These are phyloP conservation scores for Fusarium sp. DNA, from an alignment of 2,329 filamentous ascomycete genomes.

Conservation along the genomic window DNA sequence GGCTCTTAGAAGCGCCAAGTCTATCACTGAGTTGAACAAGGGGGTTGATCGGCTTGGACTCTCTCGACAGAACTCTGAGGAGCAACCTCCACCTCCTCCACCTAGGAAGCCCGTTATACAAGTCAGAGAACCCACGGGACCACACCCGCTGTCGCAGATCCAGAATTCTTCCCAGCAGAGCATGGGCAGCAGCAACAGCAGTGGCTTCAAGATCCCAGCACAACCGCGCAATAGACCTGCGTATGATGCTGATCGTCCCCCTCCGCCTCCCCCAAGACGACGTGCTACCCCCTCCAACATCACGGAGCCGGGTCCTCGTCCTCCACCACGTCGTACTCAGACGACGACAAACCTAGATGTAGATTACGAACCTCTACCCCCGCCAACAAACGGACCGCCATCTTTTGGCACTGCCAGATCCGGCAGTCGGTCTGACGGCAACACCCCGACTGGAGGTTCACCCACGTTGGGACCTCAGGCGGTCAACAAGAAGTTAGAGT, in stretches of 20 bases:
- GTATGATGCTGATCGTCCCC: slow-evolving; percentile 47
- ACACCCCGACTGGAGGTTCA: slow-evolving; percentile 50
- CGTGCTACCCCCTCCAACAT: slow-evolving; percentile 55
- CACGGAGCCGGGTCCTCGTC: slow-evolving; percentile 41
- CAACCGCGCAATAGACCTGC: slow-evolving; percentile 29
- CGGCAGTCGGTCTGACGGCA: slow-evolving; percentile 47
- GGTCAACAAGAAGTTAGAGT: slow-evolving; percentile 75
- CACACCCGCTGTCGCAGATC: slow-evolving; percentile 57
- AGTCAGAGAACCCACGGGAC: slow-evolving; percentile 32
- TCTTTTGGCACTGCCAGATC: slow-evolving; percentile 44
- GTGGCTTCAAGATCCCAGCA: slow-evolving; percentile 26
- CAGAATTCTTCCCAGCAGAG: slow-evolving; percentile 55
- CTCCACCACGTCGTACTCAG: slow-evolving; percentile 50
- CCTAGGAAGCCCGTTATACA: slow-evolving; percentile 49
- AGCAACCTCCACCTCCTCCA: slow-evolving; percentile 50
- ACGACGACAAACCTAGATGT: slow-evolving; percentile 55
- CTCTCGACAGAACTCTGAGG: slow-evolving; percentile 30
- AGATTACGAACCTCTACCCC: slow-evolving; percentile 57
- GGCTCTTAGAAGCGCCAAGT: slow-evolving; percentile 62
- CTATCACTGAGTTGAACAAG: slow-evolving; percentile 46
- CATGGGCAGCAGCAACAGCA: slow-evolving; percentile 32
- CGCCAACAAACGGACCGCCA: slow-evolving; percentile 43
- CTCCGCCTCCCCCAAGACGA: slow-evolving; percentile 62
- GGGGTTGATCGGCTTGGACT: slow-evolving; percentile 19
- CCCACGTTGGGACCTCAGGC: slow-evolving; percentile 51